Evolutionary conservation across 805 yeast genomes (phyloP).

Genomic region (Pichia cabralensis): DNA sequence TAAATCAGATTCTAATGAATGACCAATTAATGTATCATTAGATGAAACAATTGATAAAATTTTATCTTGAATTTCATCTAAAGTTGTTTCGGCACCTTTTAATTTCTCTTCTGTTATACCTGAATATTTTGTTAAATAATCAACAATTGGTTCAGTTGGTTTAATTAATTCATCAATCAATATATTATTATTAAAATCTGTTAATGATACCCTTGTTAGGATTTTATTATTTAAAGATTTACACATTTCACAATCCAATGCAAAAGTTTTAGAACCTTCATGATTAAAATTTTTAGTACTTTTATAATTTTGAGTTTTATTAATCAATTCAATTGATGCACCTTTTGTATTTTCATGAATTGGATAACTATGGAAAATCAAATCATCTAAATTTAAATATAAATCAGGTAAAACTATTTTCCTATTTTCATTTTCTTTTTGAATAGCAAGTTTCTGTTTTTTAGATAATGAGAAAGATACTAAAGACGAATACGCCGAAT

Average conservation of each 20-base stretch:
- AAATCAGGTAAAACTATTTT: constrained; percentile 44
- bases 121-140: constrained; percentile 75
- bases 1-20: constrained; percentile 80
- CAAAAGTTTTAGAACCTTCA: constrained; percentile 56
- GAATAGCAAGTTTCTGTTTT: constrained; percentile 38
- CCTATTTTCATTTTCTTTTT: constrained; percentile 25
- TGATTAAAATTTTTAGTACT: constrained; percentile 45
- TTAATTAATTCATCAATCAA: constrained; percentile 67
- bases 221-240: constrained; percentile 49
- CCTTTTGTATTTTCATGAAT: constrained; percentile 36
- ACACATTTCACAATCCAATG: constrained; percentile 94
- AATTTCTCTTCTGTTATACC: constrained; percentile 76
- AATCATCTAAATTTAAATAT: constrained; percentile 36
- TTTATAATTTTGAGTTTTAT: constrained; percentile 32
- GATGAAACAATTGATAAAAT: constrained; percentile 38
- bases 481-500: constrained; percentile 47
- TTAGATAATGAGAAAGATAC: constrained; percentile 47
- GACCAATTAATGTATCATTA: constrained; percentile 72
- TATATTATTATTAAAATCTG: constrained; percentile 50
- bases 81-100: constrained; percentile 48
- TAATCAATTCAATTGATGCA: constrained; percentile 13
- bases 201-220: constrained; percentile 67
- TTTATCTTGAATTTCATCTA: constrained; percentile 56
- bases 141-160: constrained; percentile 65
- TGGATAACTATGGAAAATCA: constrained; percentile 42